Base-by-base conservation (phyloP, 2,329 filamentous ascomycete species). In the Colletotrichum tropicicola region DNA sequence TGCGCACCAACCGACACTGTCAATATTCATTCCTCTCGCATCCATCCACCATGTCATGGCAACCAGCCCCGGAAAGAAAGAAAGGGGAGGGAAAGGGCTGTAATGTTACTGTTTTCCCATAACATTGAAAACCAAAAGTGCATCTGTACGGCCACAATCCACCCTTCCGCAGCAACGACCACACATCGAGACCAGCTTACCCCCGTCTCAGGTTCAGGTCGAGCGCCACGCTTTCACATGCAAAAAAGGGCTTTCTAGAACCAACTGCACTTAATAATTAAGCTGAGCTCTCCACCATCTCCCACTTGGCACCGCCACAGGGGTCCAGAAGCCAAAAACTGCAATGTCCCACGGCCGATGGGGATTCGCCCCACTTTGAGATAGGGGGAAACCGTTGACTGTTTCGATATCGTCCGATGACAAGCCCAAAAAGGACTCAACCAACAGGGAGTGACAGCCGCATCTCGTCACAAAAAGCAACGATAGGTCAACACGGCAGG, bases 301-400 rank as follows among this genome's bases (percentile, higher is more conserved):
- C 12, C 12, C 13, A 32, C 19, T 19, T n/a, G 28, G 58, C 58
- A 60, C 58, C 58, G 58, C 58, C 51, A 60, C 58, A 48, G 30
- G 51, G 58, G 49, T 60, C 49, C 30, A 44, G 21, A 15, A 53
- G 43, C 35, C 60, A 58, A 45, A 56, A 45, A 57, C 28, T 35
- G 41, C 28, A 45, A 21, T 49, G 25, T 12, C 12, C 30, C 32
- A 32, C 49, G 39, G 30, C 17, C 13, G 28, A 32, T 35, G 43
- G 25, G 48, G 32, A 32, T 41, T 13, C 13, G 17, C 47, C 28
- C 47, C 47, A 37, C 47, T 51, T 17, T 19, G n/a, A 52, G 23
- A 54, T 43, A 43, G 39, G 25, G 51, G 51, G 51, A 54, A 44
- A 54, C 37, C 39, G 37, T 54, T 52, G 49, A 23, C 37, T 32